Conservation (phyloP, 2,329 filamentous ascomycete genomes). For the Zasmidium citrigriseum region DNA sequence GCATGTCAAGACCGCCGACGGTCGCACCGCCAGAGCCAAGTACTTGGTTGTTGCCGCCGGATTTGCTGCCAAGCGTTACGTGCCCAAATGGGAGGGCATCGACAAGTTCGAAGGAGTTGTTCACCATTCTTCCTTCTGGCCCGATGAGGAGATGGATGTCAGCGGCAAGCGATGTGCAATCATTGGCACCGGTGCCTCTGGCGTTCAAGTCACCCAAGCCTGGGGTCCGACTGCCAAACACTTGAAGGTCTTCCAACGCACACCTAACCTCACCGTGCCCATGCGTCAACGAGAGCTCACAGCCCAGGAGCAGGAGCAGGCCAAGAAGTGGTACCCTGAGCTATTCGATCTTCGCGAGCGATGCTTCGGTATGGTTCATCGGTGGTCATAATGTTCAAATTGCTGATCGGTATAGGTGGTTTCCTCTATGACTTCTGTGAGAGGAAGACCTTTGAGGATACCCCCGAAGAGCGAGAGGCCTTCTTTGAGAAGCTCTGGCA, state of each 20-base stretch:
- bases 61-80: constrained; percentile 41
- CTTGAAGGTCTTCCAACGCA: constrained; percentile 23
- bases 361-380: too few relatives aligned
- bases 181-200: constrained; percentile 45
- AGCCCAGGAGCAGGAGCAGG: constrained; percentile 52
- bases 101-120: constrained; percentile 42
- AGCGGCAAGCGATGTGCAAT: constrained; percentile 41
- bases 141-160: constrained; percentile 25
- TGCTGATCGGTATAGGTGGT: too few relatives aligned
- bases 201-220: constrained; percentile 38
- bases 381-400: too few relatives aligned
- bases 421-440: constrained; percentile 59
- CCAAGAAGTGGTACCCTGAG: constrained; percentile 43
- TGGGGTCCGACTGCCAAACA: constrained; percentile 21
- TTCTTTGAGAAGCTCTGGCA: constrained; percentile 23
- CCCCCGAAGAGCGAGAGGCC: constrained; percentile 43
- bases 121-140: constrained; percentile 46
- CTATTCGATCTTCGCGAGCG: constrained; percentile 51
- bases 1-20: constrained; percentile 55
- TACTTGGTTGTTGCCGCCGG: constrained; percentile 57
- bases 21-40: constrained; percentile 52
- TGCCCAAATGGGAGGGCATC: constrained; percentile 39
- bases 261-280: constrained; percentile 12
- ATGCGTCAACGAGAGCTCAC: constrained; percentile 55
- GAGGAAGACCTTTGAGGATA: constrained; percentile 53